Evolutionary conservation across 768 basidiomycete species (phyloP).

Genomic region (Amanita exitialis): DNA sequence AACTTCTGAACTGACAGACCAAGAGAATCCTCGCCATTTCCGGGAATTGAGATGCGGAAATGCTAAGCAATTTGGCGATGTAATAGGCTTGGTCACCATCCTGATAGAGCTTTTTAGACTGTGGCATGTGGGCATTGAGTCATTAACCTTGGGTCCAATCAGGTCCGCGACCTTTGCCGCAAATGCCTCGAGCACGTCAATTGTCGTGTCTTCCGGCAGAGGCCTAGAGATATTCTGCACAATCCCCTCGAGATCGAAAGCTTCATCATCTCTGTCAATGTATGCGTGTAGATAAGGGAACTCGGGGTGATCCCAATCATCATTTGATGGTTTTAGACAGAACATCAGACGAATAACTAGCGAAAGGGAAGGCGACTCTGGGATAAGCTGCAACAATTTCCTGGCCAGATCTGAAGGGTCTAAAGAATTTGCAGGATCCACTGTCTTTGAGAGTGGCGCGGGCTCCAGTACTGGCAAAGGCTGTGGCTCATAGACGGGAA

Average conservation of each 20-base stretch:
- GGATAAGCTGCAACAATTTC: constrained; percentile 50
- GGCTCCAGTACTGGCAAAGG: constrained; percentile 24
- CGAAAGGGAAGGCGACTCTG: constrained; percentile 50
- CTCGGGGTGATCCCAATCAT: constrained; percentile 71
- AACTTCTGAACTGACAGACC: constrained; percentile 18
- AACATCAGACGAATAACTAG: constrained; percentile 67
- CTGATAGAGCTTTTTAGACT: constrained; percentile 20
- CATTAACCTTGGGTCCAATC: constrained; percentile 48
- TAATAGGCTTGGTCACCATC: constrained; percentile 45
- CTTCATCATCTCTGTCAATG: constrained; percentile 35
- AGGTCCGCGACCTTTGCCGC: constrained; percentile 44
- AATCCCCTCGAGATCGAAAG: constrained; percentile 50
- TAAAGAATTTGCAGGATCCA: constrained; percentile 50
- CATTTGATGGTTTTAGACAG: constrained; percentile 65
- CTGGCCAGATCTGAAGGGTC: constrained; percentile 58
- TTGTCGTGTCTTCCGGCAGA: constrained; percentile 43
- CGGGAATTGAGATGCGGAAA: constrained; percentile 59
- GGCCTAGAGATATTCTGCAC: constrained; percentile 45
- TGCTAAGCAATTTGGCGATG: constrained; percentile 51
- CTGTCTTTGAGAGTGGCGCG: constrained; percentile 32
- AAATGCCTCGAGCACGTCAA: constrained; percentile 43
- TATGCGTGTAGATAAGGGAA: constrained; percentile 67
- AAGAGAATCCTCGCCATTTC: constrained; percentile 38
- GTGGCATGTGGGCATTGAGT: background rate
- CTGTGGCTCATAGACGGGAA: constrained; percentile 30